Conservation (phyloP, 352 stramenopile genomes). For the Phytopythium cucurbitacearum region DNA sequence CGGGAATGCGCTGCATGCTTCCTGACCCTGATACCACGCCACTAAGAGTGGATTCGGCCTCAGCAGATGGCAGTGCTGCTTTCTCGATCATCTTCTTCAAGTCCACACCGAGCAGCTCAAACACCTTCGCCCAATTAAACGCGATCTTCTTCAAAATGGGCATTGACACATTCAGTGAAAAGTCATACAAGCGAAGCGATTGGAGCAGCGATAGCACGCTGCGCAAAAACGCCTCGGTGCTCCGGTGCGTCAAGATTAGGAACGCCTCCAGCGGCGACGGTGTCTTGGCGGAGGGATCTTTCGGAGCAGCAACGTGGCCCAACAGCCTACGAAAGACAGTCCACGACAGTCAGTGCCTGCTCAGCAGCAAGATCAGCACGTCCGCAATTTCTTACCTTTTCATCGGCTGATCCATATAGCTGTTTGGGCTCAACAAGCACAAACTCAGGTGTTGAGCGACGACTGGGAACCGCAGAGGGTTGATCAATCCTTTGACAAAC, state of each 20-base stretch:
- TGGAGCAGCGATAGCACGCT: constrained; percentile 67
- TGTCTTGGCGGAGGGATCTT: constrained; percentile 33
- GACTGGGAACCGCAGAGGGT: constrained; percentile 73
- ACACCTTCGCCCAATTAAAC: constrained; percentile 71
- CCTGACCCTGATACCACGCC: constrained; percentile 3
- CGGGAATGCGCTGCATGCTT: constrained; percentile 34
- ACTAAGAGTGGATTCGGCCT: constrained; percentile 26
- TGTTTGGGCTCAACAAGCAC: constrained; percentile 69
- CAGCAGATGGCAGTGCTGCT: constrained; percentile 14
- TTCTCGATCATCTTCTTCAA: constrained; percentile 29
- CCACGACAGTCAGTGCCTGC: neutral
- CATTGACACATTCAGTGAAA: constrained; percentile 40
- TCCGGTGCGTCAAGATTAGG: constrained; percentile 61
- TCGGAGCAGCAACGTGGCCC: constrained; percentile 40
- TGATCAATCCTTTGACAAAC: constrained; percentile 61
- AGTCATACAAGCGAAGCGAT: constrained; percentile 58
- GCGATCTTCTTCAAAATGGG: constrained; percentile 71
- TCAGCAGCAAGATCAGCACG: neutral
- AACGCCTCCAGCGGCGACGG: constrained; percentile 60
- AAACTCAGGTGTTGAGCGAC: constrained; percentile 75
- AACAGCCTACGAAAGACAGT: constrained; percentile 35
- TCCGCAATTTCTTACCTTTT: constrained; percentile 41
- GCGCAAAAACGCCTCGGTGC: constrained; percentile 69
- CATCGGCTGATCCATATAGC: constrained; percentile 47
- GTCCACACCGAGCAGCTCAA: constrained; percentile 46